Base-by-base conservation (phyloP, 2,329 filamentous ascomycete genomes). In the Monosporascus sp. region DNA sequence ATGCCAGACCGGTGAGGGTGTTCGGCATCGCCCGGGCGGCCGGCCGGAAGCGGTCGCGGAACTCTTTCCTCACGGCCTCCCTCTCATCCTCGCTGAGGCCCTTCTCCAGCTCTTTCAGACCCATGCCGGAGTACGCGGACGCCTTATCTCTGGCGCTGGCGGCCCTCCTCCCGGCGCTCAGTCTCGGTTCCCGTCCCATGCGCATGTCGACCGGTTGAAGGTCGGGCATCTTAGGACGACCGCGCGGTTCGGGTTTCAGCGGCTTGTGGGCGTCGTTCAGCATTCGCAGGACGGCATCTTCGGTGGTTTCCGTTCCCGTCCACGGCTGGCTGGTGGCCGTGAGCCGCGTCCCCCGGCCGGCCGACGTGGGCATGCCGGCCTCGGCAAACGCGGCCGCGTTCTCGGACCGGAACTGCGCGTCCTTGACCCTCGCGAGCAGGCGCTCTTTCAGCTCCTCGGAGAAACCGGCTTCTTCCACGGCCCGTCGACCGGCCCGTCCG, bases 231-330 rank as follows among this genome's bases (percentile, higher is more conserved):
- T 73, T 72, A 15, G 73, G 68, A 24, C 74, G 75, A 2, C 77
- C 76, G 37, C 81, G 72, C 3, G 79, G 62, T 1, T 70, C 73
- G 4, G 75, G 75, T 15, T 68, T 71, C 48, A 95, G 73, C 0
- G 87, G 88, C 64, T 91, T 91, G 55, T 82, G 83, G 26, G 89
- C 81, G 66, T 96, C 91, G 53, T 89, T 81, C 11, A 94, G 71
- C 88, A 97, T 97, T 35, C 94, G 85, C 48, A 96, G 73, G 22
- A 91, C 85, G 1, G 87, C 80, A 68, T 97, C 91, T 61, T 86
- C 82, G 1, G 87, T 73, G 5, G 75, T 76, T 71, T 97, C 94
- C 14, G 80, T 77, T 2, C 93, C 94, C 0, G 81, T 84, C 94
- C 94, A 99, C 1, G 87, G 79, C 53, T 79, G 73, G 7, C 85